phyloP scores from a whole-genome alignment of 2,329 filamentous ascomycete genomes.

The Fusarium sp. region DNA sequence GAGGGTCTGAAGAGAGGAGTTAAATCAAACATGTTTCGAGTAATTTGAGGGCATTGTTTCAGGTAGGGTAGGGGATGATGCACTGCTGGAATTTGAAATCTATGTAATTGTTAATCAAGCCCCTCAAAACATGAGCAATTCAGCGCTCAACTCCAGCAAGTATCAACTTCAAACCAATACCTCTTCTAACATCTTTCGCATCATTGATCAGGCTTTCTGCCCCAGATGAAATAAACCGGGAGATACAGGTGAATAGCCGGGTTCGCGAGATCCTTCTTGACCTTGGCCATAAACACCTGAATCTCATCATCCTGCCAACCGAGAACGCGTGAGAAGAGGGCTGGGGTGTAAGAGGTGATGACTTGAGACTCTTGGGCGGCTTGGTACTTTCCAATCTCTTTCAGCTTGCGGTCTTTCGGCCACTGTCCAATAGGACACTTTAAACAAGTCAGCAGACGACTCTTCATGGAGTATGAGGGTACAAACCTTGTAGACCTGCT shows the following conservation, averaged over 20 bases:
- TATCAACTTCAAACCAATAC: not conserved
- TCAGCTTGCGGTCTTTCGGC: conserved; percentile 18
- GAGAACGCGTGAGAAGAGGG: conserved; percentile 32
- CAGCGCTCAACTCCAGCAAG: not conserved
- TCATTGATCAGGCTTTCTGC: conserved; percentile 15
- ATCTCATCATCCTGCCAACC: conserved; percentile 36
- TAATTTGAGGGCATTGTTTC: conserved; percentile 55
- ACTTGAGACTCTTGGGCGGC: conserved; percentile 32
- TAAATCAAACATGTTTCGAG: conserved; percentile 78
- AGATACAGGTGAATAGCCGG: conserved; percentile 35
- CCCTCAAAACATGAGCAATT: not conserved
- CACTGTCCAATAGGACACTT: conserved; percentile 22
- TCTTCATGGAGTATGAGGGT: rapidly evolving
- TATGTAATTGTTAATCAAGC: not conserved
- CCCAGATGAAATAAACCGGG: conserved; percentile 36
- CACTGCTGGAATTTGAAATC: not conserved
- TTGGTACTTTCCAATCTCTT: conserved; percentile 29
- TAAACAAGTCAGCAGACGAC: not conserved
- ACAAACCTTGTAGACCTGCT: conserved; percentile 15
- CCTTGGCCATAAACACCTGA: conserved; percentile 33
- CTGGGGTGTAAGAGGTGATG: conserved; percentile 30
- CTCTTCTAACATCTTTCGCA: not conserved
- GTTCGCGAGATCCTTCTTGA: conserved; percentile 32
- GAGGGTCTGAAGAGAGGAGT: conserved; percentile 77
- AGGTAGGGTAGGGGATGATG: not conserved